Evolutionary conservation across 208 protist genomes (phyloP), one percentile per base, ranked within the genome.

Genomic region (Leishmania tarentolae): DNA sequence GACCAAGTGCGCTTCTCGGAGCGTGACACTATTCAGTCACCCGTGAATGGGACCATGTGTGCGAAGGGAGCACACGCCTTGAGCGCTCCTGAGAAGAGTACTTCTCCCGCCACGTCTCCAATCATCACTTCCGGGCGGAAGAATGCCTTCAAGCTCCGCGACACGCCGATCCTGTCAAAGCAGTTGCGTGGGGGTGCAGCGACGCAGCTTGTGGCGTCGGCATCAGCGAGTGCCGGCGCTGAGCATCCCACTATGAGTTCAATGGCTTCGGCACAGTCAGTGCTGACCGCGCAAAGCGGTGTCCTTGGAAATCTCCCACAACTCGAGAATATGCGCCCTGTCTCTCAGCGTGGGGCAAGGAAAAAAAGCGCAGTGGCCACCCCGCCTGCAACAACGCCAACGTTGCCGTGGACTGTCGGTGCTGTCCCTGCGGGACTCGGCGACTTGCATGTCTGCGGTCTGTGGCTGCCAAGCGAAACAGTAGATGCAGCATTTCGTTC

Each of bases 401-500:
- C 42, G 53, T 24, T 69, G 70, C 15, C 74, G 24, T 35, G 63
- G 19, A 24, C 78, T n/a, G 44, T 59, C 19, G 46, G 44, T 11
- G 46, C 44, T 50, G 57, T 53, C 7, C 24, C 77, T 8, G 28
- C 52, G 15, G 56, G 47, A 5, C 73, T 84, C 6, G 37, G 44
- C 21, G 53, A 40, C 28, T 31, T 90, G 66, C 78, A 80, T 65
- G 40, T 95, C 46, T 90, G 82, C 79, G 93, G 90, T 6, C 42
- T 50, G 47, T 94, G 89, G 88, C 76, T 86, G 66, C 72, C 76
- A 0, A 59, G 87, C 19, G 68, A 73, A 13, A 53, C 79, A 2
- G 75, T 96, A 4, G 93, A 96, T 35, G 91, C 90, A 9, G 65
- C 79, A 9, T 95, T 91, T 63, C 73, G 87, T 53, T 87, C 88